These are phyloP conservation scores for Penicillium pancosmium DNA, from an alignment of 495 filamentous ascomycete species.

Conservation along the genomic window DNA sequence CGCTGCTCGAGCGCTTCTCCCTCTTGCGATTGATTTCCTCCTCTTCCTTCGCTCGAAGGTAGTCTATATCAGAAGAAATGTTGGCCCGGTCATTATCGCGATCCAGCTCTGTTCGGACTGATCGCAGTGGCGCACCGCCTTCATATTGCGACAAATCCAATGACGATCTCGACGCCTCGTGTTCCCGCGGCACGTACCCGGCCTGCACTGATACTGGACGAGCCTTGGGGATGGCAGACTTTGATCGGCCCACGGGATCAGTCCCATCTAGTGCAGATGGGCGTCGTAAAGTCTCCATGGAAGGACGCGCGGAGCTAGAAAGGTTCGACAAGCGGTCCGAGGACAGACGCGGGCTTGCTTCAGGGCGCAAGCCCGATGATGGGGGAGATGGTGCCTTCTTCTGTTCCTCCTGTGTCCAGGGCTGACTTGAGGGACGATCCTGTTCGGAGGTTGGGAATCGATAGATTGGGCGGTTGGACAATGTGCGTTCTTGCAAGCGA, in stretches of 20 bases:
- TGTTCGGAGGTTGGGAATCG: constrained; percentile 62
- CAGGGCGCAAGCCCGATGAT: constrained; percentile 34
- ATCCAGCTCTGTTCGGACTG: constrained; percentile 43
- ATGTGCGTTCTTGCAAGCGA: constrained; percentile 43
- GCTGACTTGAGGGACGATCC: constrained; percentile 57
- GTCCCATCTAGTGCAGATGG: constrained; percentile 63
- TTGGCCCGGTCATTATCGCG: constrained; percentile 48
- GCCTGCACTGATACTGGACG: constrained; percentile 78
- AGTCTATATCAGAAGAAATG: constrained; percentile 88
- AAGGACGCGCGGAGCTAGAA: constrained; percentile 75
- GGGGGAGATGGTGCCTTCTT: constrained; percentile 38
- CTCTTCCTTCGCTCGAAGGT: constrained; percentile 77
- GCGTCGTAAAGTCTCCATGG: constrained; percentile 69
- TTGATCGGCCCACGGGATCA: constrained; percentile 60
- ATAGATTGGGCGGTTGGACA: constrained; percentile 56
- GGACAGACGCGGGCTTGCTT: constrained; percentile 54
- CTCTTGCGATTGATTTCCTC: constrained; percentile 66
- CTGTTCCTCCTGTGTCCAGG: constrained; percentile 39
- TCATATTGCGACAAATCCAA: constrained; percentile 46
- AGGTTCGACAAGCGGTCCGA: constrained; percentile 48
- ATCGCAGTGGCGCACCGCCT: constrained; percentile 38
- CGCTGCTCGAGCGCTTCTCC: constrained; percentile 66
- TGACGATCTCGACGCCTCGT: constrained; percentile 51
- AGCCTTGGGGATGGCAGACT: constrained; percentile 63
- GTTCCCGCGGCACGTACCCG: constrained; percentile 71